These are phyloP conservation scores for Cercospora brassicicola DNA, from an alignment of 2,329 filamentous ascomycete species.

Conservation along the genomic window DNA sequence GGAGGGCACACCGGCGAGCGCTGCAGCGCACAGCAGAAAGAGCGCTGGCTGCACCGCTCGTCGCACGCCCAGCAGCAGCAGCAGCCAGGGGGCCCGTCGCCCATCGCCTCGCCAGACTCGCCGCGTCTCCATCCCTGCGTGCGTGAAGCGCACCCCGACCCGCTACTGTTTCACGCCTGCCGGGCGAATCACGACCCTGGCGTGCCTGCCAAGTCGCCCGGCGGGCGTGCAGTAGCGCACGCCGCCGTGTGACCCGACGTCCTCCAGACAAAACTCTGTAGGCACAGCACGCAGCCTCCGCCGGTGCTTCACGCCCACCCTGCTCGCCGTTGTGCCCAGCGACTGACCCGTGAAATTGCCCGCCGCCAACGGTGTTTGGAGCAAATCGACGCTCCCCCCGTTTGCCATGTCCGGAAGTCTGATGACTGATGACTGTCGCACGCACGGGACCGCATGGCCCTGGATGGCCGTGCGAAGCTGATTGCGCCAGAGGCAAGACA, in stretches of 20 bases:
- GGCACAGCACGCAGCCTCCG: not conserved
- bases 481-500: too few species aligned
- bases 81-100: not conserved
- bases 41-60: not conserved
- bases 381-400: not conserved
- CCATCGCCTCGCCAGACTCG: not conserved
- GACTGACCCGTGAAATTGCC: not conserved
- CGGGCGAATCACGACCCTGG: not conserved
- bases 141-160: not conserved
- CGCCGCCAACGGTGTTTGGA: not conserved
- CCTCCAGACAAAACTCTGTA: conserved; percentile 6
- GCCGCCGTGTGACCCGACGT: conserved; percentile 2
- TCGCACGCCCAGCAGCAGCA: not conserved
- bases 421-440: not conserved
- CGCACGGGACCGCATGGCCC: not conserved
- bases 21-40: not conserved
- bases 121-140: not conserved
- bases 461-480: too few species aligned
- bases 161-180: conserved; percentile 7
- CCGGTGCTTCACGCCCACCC: not conserved
- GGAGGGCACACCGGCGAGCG: not conserved
- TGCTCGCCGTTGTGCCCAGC: not conserved
- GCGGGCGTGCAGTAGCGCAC: not conserved
- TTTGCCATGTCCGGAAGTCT: not conserved
- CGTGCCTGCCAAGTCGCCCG: conserved; percentile 9